A percentile compares a stretch with the other conserved stretches of the same genome.
These are phyloP conservation scores for Sistotremastrum niveocremeum DNA, from an alignment of 768 basidiomycete species.

Conservation along the genomic window DNA sequence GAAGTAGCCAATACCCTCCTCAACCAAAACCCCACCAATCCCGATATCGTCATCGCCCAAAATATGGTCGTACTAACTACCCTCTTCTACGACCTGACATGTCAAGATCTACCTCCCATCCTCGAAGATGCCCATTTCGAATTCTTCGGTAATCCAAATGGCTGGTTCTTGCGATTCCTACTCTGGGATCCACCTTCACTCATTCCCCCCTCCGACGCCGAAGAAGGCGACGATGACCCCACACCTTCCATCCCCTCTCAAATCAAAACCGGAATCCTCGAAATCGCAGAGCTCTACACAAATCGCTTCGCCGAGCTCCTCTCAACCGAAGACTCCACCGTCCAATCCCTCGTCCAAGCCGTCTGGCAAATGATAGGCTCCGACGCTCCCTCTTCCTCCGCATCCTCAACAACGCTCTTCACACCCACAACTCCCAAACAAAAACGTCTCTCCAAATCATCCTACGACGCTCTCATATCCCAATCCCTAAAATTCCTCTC, in stretches of 20 bases:
- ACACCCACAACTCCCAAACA: not conserved
- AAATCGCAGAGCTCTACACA: conserved; percentile 67
- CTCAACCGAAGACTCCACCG: conserved; percentile 22
- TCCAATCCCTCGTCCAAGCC: conserved; percentile 64
- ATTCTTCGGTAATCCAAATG: conserved; percentile 60
- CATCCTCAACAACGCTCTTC: too few relatives aligned
- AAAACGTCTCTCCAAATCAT: not conserved
- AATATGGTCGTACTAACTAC: conserved; percentile 68
- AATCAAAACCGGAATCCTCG: conserved; percentile 80
- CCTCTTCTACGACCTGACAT: conserved; percentile 87
- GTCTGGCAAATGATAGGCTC: conserved; percentile 85
- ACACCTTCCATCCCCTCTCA: conserved; percentile 79
- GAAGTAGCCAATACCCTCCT: conserved; percentile 45
- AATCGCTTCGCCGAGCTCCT: conserved; percentile 1
- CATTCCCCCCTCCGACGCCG: conserved; percentile 27
- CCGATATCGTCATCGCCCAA: conserved; percentile 45
- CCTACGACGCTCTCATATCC: conserved; percentile 54
- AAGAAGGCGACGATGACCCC: conserved; percentile 40
- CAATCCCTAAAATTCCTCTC: conserved; percentile 86
- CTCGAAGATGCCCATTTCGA: conserved; percentile 79
- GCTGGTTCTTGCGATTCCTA: conserved; percentile 72
- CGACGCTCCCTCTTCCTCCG: conserved; percentile 6
- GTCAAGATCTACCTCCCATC: conserved; percentile 88
- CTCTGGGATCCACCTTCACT: conserved; percentile 50
- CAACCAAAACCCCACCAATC: conserved; percentile 23